A percentile compares a stretch with the other conserved stretches of the same genome.
phyloP scores from a whole-genome alignment of 1,284 basidiomycete species.

The Leccinum brunneo-olivaceum region DNA sequence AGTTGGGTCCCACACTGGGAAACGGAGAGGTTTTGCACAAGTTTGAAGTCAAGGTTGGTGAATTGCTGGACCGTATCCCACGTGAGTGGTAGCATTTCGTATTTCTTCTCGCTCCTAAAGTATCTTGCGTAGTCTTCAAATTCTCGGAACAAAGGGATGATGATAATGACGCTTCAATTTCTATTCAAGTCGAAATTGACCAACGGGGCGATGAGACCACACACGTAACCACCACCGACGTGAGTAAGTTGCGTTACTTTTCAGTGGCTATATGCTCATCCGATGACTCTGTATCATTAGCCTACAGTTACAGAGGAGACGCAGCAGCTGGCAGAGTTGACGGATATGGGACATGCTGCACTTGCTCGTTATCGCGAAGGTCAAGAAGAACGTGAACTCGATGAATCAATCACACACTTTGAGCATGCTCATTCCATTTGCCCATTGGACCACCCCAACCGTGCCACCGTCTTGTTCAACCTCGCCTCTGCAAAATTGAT shows the following conservation, averaged over 20 bases:
- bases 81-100: not conserved
- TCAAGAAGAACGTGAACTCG: not conserved
- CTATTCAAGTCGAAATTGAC: not conserved
- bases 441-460: not conserved
- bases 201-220: not conserved
- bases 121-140: not conserved
- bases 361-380: not conserved
- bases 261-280: not conserved
- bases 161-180: too few species aligned
- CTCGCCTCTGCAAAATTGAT: not conserved
- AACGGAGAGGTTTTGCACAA: not conserved
- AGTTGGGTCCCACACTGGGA: not conserved
- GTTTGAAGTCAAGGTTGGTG: not conserved
- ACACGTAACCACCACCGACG: not conserved
- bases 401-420: not conserved
- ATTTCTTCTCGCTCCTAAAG: not conserved
- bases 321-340: not conserved
- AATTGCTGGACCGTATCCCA: not conserved
- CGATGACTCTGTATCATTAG: not conserved
- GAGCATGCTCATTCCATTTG: not conserved
- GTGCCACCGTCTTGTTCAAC: not conserved
- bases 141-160: not conserved
- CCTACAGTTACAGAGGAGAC: not conserved
- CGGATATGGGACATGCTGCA: not conserved
- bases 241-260: not conserved